These are phyloP conservation scores for Phaseolus coccineus DNA, from an alignment of 331 rosid genomes.

Conservation along the genomic window DNA sequence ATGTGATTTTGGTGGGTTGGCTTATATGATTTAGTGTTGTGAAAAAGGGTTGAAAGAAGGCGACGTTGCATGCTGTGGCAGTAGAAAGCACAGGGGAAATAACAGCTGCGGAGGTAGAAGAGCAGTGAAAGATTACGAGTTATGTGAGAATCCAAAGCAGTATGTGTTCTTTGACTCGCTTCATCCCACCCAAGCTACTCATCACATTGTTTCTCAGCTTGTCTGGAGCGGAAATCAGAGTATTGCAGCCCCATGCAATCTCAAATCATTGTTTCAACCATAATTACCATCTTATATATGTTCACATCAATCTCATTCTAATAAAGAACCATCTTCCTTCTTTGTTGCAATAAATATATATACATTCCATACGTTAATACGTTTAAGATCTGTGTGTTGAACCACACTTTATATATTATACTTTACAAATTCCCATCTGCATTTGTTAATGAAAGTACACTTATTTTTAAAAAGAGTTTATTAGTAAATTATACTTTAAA, in stretches of 20 bases:
- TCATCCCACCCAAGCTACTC: conserved; percentile 58
- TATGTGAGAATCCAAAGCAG: conserved; percentile 54
- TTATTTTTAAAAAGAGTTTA: no score
- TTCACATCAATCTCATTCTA: no score
- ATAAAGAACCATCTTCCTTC: no score
- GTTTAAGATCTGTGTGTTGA: no score
- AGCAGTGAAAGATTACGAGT: conserved; percentile 48
- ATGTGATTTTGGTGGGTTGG: neutral
- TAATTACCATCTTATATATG: neutral
- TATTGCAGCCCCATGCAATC: conserved; percentile 33
- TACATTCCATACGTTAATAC: no score
- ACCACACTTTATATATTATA: no score
- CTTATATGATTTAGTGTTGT: neutral
- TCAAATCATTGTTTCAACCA: conserved; percentile 42
- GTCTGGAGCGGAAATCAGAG: conserved; percentile 60
- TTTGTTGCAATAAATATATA: no score
- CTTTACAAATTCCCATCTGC: no score
- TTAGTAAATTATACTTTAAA: no score
- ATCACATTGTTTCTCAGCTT: conserved; percentile 44
- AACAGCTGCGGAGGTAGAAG: conserved; percentile 67
- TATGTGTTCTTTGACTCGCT: conserved; percentile 61
- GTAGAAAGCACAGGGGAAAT: conserved; percentile 63
- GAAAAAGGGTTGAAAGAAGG: conserved; percentile 53
- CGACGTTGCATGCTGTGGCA: conserved; percentile 61
- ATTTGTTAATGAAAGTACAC: no score